Evolutionary conservation across 139 green algal genomes (phyloP).

Genomic region (Micractinium conductrix): DNA sequence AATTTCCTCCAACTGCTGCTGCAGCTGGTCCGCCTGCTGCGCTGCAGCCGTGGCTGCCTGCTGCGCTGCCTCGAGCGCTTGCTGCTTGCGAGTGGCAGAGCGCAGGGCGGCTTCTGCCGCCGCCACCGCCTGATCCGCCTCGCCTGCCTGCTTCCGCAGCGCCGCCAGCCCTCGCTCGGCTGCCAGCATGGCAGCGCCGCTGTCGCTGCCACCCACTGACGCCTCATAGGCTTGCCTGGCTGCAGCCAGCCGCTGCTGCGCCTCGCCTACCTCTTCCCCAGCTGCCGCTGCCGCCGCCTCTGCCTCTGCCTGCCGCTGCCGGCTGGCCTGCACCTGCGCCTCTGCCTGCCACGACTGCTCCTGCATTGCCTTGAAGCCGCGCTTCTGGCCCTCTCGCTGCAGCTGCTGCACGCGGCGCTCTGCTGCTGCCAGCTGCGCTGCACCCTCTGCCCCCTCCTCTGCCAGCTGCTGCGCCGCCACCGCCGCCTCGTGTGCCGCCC

Average conservation of each 20-base stretch:
- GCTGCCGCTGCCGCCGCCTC: neutral
- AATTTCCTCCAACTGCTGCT: neutral
- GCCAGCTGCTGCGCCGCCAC: slow-evolving; percentile 12
- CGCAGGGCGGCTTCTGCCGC: neutral
- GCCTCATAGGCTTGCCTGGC: neutral
- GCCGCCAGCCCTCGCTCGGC: slow-evolving; percentile 27
- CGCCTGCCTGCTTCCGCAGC: neutral
- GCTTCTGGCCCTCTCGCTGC: slow-evolving; percentile 6
- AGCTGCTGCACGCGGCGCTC: slow-evolving; percentile 27
- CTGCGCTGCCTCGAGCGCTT: neutral
- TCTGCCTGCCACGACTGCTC: slow-evolving; percentile 6
- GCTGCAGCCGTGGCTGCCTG: neutral
- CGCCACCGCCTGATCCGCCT: neutral
- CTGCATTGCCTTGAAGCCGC: neutral
- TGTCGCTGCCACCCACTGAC: neutral
- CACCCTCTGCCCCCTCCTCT: slow-evolving; percentile 4
- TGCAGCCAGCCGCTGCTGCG: neutral
- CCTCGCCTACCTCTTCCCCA: neutral
- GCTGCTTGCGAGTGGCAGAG: neutral
- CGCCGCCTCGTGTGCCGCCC: neutral
- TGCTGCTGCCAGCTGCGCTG: slow-evolving; percentile 29
- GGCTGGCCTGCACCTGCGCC: neutral
- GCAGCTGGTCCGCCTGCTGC: neutral
- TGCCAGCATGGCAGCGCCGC: neutral
- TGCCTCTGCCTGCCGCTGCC: neutral